Evolutionary conservation across 2,329 filamentous ascomycete genomes (phyloP).

Genomic region (Claviceps sp.): DNA sequence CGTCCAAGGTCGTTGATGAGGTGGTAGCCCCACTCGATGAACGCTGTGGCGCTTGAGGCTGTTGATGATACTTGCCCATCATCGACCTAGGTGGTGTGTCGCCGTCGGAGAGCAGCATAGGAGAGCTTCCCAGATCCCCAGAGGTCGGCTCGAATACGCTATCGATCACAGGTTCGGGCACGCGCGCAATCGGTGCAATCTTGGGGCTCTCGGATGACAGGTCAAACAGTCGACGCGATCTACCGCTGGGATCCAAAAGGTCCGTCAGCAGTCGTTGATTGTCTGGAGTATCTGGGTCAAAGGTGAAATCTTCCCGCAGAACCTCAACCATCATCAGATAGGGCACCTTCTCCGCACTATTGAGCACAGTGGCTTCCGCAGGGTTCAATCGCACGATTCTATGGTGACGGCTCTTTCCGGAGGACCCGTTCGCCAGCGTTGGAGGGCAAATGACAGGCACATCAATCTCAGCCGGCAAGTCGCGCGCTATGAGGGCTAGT

Average conservation of each 20-base stretch:
- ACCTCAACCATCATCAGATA: slow-evolving; percentile 79
- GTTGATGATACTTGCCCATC: slow-evolving; percentile 14
- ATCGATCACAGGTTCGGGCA: slow-evolving; percentile 38
- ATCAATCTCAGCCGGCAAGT: slow-evolving; percentile 71
- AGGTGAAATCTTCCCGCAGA: slow-evolving; percentile 68
- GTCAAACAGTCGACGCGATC: slow-evolving; percentile 51
- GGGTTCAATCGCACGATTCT: slow-evolving; percentile 74
- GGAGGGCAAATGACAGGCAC: slow-evolving; percentile 73
- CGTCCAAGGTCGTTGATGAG: slow-evolving; percentile 43
- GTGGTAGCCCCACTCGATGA: slow-evolving; percentile 50
- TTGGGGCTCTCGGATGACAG: slow-evolving; percentile 51
- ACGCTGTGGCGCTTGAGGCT: slow-evolving; percentile 30
- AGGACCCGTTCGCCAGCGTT: slow-evolving; percentile 57
- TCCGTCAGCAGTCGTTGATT: slow-evolving; percentile 53
- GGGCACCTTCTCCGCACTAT: slow-evolving; percentile 76
- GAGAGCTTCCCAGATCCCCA: slow-evolving; percentile 64
- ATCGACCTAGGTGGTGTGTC: slow-evolving; percentile 22
- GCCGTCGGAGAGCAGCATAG: slow-evolving; percentile 48
- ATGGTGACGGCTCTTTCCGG: slow-evolving; percentile 64
- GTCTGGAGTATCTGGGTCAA: slow-evolving; percentile 60
- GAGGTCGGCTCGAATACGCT: slow-evolving; percentile 76
- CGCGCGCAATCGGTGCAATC: slow-evolving; percentile 27
- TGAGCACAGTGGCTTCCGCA: slow-evolving; percentile 70
- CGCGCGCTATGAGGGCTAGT: slow-evolving; percentile 66
- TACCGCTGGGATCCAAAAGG: slow-evolving; percentile 43